Evolutionary conservation across 805 yeast genomes (phyloP).

Genomic region (Candida quercuum): DNA sequence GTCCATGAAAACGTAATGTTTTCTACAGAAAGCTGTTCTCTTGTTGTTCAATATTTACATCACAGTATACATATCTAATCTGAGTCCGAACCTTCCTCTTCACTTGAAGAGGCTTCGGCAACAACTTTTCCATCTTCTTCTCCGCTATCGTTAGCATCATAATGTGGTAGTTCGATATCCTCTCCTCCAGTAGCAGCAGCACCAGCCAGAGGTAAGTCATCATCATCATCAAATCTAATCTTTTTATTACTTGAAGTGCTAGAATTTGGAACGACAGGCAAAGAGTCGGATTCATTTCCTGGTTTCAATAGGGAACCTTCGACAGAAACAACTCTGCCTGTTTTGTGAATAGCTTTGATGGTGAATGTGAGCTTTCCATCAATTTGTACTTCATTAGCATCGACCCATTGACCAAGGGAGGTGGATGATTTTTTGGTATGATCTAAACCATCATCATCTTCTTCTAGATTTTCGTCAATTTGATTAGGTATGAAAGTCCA

Average conservation of each 20-base stretch:
- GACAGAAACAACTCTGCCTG: constrained; percentile 78
- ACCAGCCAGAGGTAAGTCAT: constrained; percentile 24
- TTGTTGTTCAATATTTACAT: too few relatives aligned
- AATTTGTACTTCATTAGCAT: constrained; percentile 63
- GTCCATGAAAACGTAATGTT: too few relatives aligned
- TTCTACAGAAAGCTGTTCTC: too few relatives aligned
- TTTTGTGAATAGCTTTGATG: constrained; percentile 63
- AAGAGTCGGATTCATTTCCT: constrained; percentile 42
- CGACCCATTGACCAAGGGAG: constrained; percentile 79
- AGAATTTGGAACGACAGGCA: constrained; percentile 40
- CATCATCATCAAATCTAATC: constrained; percentile 44
- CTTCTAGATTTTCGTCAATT: constrained; percentile 45
- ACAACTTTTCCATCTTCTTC: constrained; percentile 20
- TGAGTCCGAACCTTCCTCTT: constrained; percentile 22
- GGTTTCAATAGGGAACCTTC: constrained; percentile 68
- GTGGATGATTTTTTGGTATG: constrained; percentile 15
- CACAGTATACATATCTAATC: constrained; percentile 7
- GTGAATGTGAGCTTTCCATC: constrained; percentile 81
- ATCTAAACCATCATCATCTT: constrained; percentile 18
- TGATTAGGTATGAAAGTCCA: constrained; percentile 86
- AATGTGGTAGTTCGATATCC: constrained; percentile 14
- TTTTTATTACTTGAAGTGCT: constrained; percentile 30
- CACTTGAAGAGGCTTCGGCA: constrained; percentile 24
- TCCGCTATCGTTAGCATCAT: constrained; percentile 10
- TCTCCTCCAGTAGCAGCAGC: constrained; percentile 3